Evolutionary conservation across 305 asterid genomes (phyloP).

Genomic region (Fraxinus ornus): DNA sequence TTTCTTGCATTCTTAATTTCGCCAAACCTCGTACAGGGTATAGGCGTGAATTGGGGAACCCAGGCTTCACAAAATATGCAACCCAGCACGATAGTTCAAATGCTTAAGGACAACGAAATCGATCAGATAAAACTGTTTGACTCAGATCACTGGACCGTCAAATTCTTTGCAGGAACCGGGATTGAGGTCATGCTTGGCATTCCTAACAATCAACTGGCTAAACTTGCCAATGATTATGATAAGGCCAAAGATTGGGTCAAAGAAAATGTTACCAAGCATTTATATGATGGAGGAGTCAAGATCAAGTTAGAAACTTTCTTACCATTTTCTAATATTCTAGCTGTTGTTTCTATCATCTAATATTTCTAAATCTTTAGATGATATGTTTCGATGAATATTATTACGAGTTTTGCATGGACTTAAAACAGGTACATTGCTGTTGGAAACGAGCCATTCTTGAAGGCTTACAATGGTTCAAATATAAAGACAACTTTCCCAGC

Average conservation of each 20-base stretch:
- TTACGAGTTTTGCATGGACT: background rate
- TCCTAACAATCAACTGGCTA: conserved; percentile 54
- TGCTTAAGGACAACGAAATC: conserved; percentile 73
- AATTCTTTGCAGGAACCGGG: conserved; percentile 56
- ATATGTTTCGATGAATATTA: background rate
- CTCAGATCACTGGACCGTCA: conserved; percentile 65
- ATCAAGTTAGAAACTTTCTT: conserved; percentile 45
- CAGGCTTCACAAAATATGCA: conserved; percentile 60
- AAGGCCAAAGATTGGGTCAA: conserved; percentile 63
- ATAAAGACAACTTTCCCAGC: conserved; percentile 50
- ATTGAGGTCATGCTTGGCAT: conserved; percentile 83
- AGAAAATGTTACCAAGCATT: conserved; percentile 50
- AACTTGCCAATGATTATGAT: conserved; percentile 38
- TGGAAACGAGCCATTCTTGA: conserved; percentile 73
- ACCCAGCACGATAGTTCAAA: conserved; percentile 46
- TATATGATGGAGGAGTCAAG: conserved; percentile 54
- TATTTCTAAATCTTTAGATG: background rate
- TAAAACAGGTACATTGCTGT: conserved; percentile 58
- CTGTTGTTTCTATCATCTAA: background rate
- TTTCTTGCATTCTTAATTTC: conserved; percentile 16
- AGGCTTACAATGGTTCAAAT: conserved; percentile 55
- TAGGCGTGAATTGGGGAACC: conserved; percentile 92
- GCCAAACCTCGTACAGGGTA: conserved; percentile 29
- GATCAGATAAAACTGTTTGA: conserved; percentile 67
- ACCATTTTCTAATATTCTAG: background rate